Base-by-base conservation (phyloP, 768 basidiomycete species). In the Russula earlei region DNA sequence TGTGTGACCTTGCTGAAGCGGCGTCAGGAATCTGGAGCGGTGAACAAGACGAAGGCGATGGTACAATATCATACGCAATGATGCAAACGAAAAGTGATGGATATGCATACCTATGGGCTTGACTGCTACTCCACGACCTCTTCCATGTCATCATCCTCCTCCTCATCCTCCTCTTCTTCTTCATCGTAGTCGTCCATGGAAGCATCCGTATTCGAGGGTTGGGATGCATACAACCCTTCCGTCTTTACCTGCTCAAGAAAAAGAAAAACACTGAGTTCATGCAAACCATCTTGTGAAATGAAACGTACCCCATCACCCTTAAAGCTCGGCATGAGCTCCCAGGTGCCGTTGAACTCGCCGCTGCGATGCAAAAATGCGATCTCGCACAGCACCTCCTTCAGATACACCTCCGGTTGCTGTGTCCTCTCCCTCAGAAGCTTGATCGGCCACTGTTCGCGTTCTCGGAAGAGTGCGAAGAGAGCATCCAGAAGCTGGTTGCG, bases 401-500 rank as follows among this genome's bases (percentile, higher is more conserved):
- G 80, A 66, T 90, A 93, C 11, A 75, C 81, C 68, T 91, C 88
- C 1, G 91, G 90, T 67, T 95, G 91, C 67, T 90, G 84, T 0
- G 87, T 88, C 59, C 79, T 80, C 64, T 90, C 85, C 41, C 88
- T 80, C 52, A 92, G 72, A 2, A 79, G 72, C 61, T 84, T 84
- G 67, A 92, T 83, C 55, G 80, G 75, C 92, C 92, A 97, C 49
- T 82, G 83, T n/a, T 84, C 79, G 42, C 78, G 78, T 58, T 91
- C 83, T 56, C 80, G 78, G 75, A 94, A 97, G 6, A 84, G 74
- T 2, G 71, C 63, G 70, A 94, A 94, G 40, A 96, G 76, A 52
- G 85, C 72, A 68, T 96, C 91, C 68, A 91, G 76, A 8, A 96
- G 78, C 66, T 94, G 87, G 71, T 91, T 87, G 52, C 85, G 78